phyloP scores from a whole-genome alignment of 768 basidiomycete species.

The Lactarius vividus region DNA sequence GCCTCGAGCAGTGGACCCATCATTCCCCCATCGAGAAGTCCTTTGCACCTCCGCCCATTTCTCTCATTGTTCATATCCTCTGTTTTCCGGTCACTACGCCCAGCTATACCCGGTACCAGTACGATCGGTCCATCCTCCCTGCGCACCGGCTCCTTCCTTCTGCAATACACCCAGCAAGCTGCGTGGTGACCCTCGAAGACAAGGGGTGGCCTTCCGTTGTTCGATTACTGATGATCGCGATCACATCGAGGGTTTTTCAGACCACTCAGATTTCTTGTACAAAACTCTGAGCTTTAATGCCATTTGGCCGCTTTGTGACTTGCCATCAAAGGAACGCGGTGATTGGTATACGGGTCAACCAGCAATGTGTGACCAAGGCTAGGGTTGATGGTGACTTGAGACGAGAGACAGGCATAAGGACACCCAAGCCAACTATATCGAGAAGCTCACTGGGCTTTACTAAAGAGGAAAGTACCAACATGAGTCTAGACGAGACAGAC shows the following conservation, averaged over 20 bases:
- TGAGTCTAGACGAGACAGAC: too few species aligned
- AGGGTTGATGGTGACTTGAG: too few species aligned
- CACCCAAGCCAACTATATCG: background rate
- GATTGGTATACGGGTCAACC: too few species aligned
- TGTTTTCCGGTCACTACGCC: too few species aligned
- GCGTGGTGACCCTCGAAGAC: background rate
- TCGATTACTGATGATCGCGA: background rate
- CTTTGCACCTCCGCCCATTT: background rate
- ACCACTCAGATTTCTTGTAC: background rate
- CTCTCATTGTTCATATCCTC: background rate
- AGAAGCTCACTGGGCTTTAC: too few species aligned
- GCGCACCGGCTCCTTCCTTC: background rate
- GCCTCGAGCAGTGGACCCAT: too few species aligned
- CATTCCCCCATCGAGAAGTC: background rate
- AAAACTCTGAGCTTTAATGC: background rate
- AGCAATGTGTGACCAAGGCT: background rate
- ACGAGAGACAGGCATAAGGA: too few species aligned
- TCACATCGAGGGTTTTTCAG: background rate
- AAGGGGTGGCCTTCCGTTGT: background rate
- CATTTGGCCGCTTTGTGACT: background rate
- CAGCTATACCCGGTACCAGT: too few species aligned
- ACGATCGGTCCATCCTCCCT: background rate
- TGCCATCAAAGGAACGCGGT: background rate
- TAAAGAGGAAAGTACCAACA: too few species aligned
- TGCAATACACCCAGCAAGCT: background rate